A percentile compares a stretch with the other conserved stretches of the same genome.
These are phyloP conservation scores for Diaporthe sp. DNA, from an alignment of 2,329 filamentous ascomycete species.

Conservation along the genomic window DNA sequence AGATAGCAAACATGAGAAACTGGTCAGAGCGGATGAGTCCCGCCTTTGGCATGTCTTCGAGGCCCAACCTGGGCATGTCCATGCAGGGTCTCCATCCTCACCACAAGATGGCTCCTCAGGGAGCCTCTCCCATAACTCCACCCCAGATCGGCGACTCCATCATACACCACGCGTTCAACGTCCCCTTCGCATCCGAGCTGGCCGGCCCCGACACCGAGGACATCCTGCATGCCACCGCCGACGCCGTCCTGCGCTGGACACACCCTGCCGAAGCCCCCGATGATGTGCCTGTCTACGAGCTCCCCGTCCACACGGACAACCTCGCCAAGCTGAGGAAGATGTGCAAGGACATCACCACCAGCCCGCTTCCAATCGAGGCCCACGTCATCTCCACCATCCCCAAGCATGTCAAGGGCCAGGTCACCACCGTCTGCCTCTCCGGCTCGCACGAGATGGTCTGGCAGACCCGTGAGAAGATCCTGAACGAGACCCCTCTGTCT, in stretches of 20 bases:
- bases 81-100: constrained; percentile 69
- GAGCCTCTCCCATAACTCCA: constrained; percentile 71
- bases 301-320: constrained; percentile 93
- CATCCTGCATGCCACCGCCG: constrained; percentile 90
- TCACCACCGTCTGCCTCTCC: constrained; percentile 92
- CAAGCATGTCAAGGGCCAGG: constrained; percentile 75
- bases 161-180: constrained; percentile 96
- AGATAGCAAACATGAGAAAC: constrained; percentile 79
- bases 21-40: constrained; percentile 79
- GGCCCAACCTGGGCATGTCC: constrained; percentile 68
- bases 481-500: constrained; percentile 93
- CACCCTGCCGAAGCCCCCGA: constrained; percentile 90
- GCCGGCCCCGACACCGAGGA: constrained; percentile 94
- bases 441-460: constrained; percentile 89
- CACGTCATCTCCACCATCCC: constrained; percentile 86
- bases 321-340: constrained; percentile 82
- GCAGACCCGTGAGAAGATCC: constrained; percentile 88
- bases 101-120: constrained; percentile 66
- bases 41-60: constrained; percentile 74
- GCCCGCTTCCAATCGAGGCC: constrained; percentile 81
- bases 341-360: constrained; percentile 85
- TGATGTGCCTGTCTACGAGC: constrained; percentile 85
- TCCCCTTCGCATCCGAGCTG: constrained; percentile 94
- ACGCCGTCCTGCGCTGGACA: constrained; percentile 92
- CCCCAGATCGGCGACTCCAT: constrained; percentile 80